Evolutionary conservation across 106 monocot genomes (phyloP).

Genomic region (Narthecium ossifragum): DNA sequence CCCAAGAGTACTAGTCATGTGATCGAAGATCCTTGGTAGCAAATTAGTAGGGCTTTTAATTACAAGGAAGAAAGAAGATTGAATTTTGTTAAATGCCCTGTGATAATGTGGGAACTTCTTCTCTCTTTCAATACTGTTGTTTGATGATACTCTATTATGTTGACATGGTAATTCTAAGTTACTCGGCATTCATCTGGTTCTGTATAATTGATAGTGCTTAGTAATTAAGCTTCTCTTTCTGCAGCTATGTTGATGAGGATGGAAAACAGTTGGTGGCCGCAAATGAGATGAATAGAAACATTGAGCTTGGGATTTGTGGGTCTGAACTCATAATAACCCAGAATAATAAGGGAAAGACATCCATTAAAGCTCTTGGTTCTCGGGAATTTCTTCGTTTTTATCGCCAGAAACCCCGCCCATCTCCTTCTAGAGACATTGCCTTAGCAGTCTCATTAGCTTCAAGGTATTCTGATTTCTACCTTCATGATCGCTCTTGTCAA

Average conservation of each 20-base stretch:
- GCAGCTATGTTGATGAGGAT: slow-evolving; percentile 63
- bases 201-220: too few relatives aligned
- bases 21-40: too few relatives aligned
- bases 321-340: slow-evolving; percentile 68
- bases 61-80: too few relatives aligned
- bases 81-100: too few relatives aligned
- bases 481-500: background rate
- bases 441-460: slow-evolving; percentile 72
- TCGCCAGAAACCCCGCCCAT: slow-evolving; percentile 87
- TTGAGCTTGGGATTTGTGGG: slow-evolving; percentile 80
- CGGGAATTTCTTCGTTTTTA: slow-evolving; percentile 90
- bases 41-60: too few relatives aligned
- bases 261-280: slow-evolving; percentile 75
- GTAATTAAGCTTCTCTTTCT: too few relatives aligned
- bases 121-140: too few relatives aligned
- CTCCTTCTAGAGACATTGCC: slow-evolving; percentile 43
- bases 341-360: slow-evolving; percentile 33
- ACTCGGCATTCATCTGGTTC: too few relatives aligned
- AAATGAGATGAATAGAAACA: slow-evolving; percentile 20
- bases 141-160: too few relatives aligned
- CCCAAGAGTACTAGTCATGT: too few relatives aligned
- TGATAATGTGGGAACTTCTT: too few relatives aligned
- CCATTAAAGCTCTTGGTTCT: slow-evolving; percentile 67
- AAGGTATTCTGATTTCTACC: slow-evolving; percentile 35
- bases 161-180: too few relatives aligned